These are phyloP conservation scores for Trichophyton mentagrophytes DNA, from an alignment of 2,329 filamentous ascomycete species.

Conservation along the genomic window DNA sequence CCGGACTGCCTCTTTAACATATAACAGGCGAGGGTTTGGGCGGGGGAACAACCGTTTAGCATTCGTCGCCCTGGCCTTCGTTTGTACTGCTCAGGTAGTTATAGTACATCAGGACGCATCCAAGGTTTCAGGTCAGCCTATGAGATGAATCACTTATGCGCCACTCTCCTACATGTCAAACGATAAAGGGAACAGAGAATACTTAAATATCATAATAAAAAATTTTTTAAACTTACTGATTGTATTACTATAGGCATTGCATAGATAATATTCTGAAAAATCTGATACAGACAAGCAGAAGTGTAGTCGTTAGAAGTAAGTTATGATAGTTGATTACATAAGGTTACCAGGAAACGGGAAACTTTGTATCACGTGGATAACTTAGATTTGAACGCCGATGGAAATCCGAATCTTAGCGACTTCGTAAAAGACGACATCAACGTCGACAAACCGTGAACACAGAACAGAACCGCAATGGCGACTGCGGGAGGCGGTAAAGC, in stretches of 20 bases:
- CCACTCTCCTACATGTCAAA: not conserved
- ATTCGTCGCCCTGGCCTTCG: slow-evolving; percentile 32
- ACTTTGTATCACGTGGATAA: no score
- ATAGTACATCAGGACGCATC: slow-evolving; percentile 20
- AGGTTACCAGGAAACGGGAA: no score
- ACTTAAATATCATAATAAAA: no score
- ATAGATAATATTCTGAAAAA: no score
- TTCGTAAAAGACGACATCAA: not conserved
- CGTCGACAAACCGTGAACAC: not conserved
- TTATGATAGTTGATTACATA: no score
- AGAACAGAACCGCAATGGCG: not conserved
- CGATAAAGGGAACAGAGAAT: no score
- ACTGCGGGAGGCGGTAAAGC: not conserved
- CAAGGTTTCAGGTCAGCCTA: not conserved
- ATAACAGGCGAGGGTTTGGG: slow-evolving; percentile 47
- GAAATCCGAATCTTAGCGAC: no score
- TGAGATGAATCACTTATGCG: not conserved
- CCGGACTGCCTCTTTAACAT: slow-evolving; percentile 33
- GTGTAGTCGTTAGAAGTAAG: no score
- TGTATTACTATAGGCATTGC: no score
- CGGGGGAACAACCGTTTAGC: slow-evolving; percentile 52
- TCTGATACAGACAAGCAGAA: no score
- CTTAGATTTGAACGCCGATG: no score
- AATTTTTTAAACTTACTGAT: no score
- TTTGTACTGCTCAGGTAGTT: slow-evolving; percentile 32